Evolutionary conservation across 78 protist species (phyloP).

Genomic region (Acrasis kona): DNA sequence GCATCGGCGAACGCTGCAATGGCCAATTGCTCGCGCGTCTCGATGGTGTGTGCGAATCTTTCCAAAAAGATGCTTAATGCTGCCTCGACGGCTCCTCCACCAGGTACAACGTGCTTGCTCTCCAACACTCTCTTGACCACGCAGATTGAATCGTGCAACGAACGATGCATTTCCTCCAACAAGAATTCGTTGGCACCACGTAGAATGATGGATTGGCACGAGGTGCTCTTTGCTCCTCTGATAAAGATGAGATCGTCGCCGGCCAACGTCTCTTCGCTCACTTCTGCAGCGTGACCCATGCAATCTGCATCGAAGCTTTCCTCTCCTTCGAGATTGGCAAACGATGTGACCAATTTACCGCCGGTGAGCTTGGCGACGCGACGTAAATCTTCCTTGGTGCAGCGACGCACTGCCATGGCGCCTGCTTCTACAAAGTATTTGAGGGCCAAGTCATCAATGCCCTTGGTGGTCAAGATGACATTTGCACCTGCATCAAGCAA

Average conservation of each 20-base stretch:
- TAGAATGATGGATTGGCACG: slow-evolving; percentile 77
- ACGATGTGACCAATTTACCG: slow-evolving; percentile 66
- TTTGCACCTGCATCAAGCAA: slow-evolving; percentile 95
- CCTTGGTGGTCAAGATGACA: slow-evolving; percentile 95
- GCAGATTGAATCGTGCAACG: slow-evolving; percentile 97
- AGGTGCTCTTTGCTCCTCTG: slow-evolving; percentile 30
- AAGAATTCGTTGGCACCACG: slow-evolving; percentile 89
- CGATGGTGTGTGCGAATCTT: slow-evolving; percentile 76
- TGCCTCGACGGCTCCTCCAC: slow-evolving; percentile 97
- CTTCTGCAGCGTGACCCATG: slow-evolving; percentile 70
- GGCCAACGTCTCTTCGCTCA: slow-evolving; percentile 70
- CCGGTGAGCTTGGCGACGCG: slow-evolving; percentile 93
- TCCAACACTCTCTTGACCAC: slow-evolving; percentile 89
- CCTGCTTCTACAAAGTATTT: slow-evolving; percentile 92
- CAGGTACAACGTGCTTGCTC: slow-evolving; percentile 74
- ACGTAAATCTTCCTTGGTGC: slow-evolving; percentile 73
- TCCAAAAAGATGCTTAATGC: slow-evolving; percentile 95
- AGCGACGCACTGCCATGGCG: slow-evolving; percentile 89
- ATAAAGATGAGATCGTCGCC: slow-evolving; percentile 83
- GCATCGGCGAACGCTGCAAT: slow-evolving; percentile 95
- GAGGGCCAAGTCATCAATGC: slow-evolving; percentile 88
- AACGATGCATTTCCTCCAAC: slow-evolving; percentile 91
- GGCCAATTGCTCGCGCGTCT: slow-evolving; percentile 94
- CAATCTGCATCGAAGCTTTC: slow-evolving; percentile 72
- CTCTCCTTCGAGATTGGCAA: slow-evolving; percentile 90